phyloP scores from a whole-genome alignment of 1,284 basidiomycete species.

The Boletus sp. region DNA sequence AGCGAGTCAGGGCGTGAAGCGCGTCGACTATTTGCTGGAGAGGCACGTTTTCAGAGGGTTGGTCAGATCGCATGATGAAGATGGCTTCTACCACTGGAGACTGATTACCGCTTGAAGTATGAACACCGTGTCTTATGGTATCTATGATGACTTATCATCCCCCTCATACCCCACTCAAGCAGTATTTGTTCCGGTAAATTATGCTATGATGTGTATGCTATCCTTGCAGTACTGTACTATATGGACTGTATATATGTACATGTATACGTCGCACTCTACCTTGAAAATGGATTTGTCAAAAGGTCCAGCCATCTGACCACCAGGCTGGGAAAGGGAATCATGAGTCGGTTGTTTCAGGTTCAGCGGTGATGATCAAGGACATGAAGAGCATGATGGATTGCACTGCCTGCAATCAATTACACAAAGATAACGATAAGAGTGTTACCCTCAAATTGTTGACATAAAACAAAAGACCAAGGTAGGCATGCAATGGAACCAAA shows the following conservation, averaged over 20 bases:
- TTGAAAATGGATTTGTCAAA: not conserved
- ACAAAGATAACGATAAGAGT: not conserved
- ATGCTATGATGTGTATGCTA: constrained; percentile 1
- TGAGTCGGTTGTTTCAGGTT: too few relatives aligned
- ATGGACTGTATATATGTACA: not conserved
- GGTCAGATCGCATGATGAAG: constrained; percentile 41
- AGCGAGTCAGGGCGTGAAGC: constrained; percentile 57
- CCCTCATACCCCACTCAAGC: constrained; percentile 5
- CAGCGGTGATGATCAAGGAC: too few relatives aligned
- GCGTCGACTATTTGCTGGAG: constrained; percentile 60
- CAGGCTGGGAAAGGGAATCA: not conserved
- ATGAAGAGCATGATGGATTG: too few relatives aligned
- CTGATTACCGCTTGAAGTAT: constrained; percentile 40
- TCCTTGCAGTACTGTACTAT: not conserved
- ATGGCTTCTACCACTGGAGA: constrained; percentile 45
- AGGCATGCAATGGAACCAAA: not conserved
- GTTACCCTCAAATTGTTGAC: not conserved
- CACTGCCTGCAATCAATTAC: not conserved
- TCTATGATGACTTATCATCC: not conserved
- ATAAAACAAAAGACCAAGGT: too few relatives aligned
- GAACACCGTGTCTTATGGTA: not conserved
- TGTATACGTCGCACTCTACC: not conserved
- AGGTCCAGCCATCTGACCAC: not conserved
- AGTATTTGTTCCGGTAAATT: not conserved
- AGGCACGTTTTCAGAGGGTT: constrained; percentile 60